Conservation (phyloP, 2,329 filamentous ascomycete species). For the Blumeria hordei region DNA sequence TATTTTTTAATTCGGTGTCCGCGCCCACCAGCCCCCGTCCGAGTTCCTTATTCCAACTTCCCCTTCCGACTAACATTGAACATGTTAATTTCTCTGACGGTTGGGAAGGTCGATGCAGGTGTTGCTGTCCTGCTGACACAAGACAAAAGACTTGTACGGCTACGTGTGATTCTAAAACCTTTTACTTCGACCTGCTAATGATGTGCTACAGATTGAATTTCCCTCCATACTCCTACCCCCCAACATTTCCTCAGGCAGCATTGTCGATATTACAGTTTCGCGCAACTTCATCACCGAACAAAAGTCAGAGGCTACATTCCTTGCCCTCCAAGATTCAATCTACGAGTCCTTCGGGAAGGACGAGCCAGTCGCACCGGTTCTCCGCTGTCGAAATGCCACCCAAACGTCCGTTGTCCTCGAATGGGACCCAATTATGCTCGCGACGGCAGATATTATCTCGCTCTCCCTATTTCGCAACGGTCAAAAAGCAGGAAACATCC, state of each 20-base stretch:
- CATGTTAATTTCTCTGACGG: slow-evolving; percentile 96
- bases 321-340: slow-evolving; percentile 71
- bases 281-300: slow-evolving; percentile 65
- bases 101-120: slow-evolving; percentile 97
- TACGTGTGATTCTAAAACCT: not conserved
- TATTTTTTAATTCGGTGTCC: too few species aligned
- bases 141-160: slow-evolving; percentile 75
- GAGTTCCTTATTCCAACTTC: too few species aligned
- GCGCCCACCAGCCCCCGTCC: too few species aligned
- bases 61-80: slow-evolving; percentile 1
- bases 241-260: slow-evolving; percentile 86
- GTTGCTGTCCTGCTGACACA: slow-evolving; percentile 91
- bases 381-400: slow-evolving; percentile 88
- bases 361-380: slow-evolving; percentile 49
- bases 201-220: slow-evolving; percentile 60
- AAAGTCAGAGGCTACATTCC: slow-evolving; percentile 51
- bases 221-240: slow-evolving; percentile 89
- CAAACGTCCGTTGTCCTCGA: slow-evolving; percentile 97
- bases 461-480: slow-evolving; percentile 87
- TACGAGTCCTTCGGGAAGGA: slow-evolving; percentile 62
- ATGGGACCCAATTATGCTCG: slow-evolving; percentile 87
- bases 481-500: slow-evolving; percentile 88
- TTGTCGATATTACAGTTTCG: slow-evolving; percentile 89
- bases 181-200: slow-evolving; percentile 7
- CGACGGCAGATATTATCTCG: slow-evolving; percentile 73